Base-by-base conservation (phyloP, 257 asterid species). In the Ophiorrhiza pumila region DNA sequence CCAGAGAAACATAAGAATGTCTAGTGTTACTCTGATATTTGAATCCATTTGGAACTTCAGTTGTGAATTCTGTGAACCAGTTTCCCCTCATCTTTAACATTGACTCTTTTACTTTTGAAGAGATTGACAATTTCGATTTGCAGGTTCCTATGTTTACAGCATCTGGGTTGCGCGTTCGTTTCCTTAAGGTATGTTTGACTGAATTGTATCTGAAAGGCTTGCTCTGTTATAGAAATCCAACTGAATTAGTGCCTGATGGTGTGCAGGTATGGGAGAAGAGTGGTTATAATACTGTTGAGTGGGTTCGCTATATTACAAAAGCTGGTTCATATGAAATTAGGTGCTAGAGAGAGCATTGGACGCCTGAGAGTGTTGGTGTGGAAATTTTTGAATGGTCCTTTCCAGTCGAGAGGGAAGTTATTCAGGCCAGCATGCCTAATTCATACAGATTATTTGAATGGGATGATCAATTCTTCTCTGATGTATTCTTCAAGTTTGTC, bases 141-240 rank as follows among this genome's bases (percentile, higher is more conserved):
- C 95, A 95, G 99, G 98, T 95, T 82, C 99, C 99, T 58, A 95
- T 95, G 99, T 95, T 95, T 58, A 92, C 97, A 12, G 98, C 99
- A 58, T 95, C 99, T 71, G 99, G 99, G 62, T 75, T 95, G 81
- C 96, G 99, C 66, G 99, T 92, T 70, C 98, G 99, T 68, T 95
- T 95, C 83, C 91, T 95, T 41, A 95, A 92, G 98, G 99, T 94
- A 84, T 67, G 59, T 9, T 32, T 73, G 65, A 65, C 72, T 32
- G 10, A 66, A 46, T 20, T 37, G 58, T 41, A 14, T 10, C 34
- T 65, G 34, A 34, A 12, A 34, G 35, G 27, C 43, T 56, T 31
- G n/a, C 34, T 64, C 7, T 42, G 5, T 13, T 37, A 20, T 59
- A 50, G 23, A 76, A 67, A 64, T 71, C 79, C 64, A 42, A 55